phyloP scores from a whole-genome alignment of 2,329 filamentous ascomycete genomes.

The Tolypocladium tundrense region DNA sequence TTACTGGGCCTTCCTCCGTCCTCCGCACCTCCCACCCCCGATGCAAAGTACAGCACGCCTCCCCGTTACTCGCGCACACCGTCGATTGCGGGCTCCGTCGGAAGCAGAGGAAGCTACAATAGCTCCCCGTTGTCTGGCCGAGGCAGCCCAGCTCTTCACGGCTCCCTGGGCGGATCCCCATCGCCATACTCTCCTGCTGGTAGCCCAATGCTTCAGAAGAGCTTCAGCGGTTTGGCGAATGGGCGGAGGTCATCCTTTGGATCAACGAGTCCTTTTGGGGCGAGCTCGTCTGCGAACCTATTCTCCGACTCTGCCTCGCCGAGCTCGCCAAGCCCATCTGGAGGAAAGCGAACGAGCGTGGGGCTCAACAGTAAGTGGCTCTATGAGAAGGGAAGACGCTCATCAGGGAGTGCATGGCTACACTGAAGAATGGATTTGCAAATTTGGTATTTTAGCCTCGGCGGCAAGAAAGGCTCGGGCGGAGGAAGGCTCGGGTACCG shows the following conservation, averaged over 20 bases:
- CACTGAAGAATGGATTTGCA: constrained; percentile 11
- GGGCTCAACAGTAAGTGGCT: constrained; percentile 89
- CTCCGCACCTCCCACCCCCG: constrained; percentile 52
- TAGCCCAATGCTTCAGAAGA: constrained; percentile 58
- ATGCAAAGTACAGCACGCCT: constrained; percentile 66
- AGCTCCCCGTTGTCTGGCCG: constrained; percentile 49
- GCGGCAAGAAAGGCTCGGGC: background rate
- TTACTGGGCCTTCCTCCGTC: constrained; percentile 71
- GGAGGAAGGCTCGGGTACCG: background rate
- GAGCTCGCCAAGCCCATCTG: constrained; percentile 57
- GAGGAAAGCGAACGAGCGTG: constrained; percentile 60
- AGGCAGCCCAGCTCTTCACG: constrained; percentile 35
- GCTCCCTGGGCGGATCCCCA: constrained; percentile 23
- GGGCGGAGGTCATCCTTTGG: constrained; percentile 54
- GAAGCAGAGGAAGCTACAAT: constrained; percentile 45
- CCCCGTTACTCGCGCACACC: constrained; percentile 75
- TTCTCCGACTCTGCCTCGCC: constrained; percentile 40
- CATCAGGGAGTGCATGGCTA: constrained; percentile 33
- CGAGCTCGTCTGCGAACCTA: constrained; percentile 33
- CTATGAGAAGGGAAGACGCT: constrained; percentile 68
- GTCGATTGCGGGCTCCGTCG: constrained; percentile 51
- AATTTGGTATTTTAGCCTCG: no score
- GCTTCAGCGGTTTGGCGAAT: constrained; percentile 37
- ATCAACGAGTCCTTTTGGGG: constrained; percentile 41
- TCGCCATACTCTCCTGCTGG: constrained; percentile 35